These are phyloP conservation scores for Leishmania tarentolae DNA, from an alignment of 208 protist genomes.

Conservation along the genomic window DNA sequence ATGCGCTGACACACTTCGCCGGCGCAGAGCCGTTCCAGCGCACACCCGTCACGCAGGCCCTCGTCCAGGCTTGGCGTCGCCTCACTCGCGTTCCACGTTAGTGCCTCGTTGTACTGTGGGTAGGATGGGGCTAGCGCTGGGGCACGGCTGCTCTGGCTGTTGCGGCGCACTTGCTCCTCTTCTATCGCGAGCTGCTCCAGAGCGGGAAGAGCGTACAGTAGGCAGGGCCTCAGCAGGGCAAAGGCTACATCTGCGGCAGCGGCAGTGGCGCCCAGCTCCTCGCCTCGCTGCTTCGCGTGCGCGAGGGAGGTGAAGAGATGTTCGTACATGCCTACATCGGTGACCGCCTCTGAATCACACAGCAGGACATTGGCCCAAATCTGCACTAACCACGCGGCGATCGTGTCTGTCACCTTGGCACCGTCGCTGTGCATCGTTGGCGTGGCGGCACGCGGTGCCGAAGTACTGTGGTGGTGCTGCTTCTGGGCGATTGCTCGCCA, in stretches of 20 bases:
- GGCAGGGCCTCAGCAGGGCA: conserved; percentile 30
- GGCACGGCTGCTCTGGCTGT: neutral
- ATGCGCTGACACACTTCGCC: conserved; percentile 30
- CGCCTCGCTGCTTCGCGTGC: conserved; percentile 17
- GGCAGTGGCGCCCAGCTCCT: neutral
- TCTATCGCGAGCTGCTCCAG: conserved; percentile 22
- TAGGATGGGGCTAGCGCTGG: neutral
- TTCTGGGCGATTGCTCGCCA: neutral
- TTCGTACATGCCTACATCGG: conserved; percentile 29
- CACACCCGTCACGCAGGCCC: neutral
- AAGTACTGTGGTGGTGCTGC: neutral
- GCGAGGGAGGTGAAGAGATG: conserved; percentile 23
- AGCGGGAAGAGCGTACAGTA: conserved; percentile 31
- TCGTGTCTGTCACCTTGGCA: neutral
- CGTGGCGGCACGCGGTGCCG: neutral
- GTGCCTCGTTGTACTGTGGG: conserved; percentile 23
- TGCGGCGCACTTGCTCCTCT: conserved; percentile 15
- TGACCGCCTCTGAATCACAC: conserved; percentile 22
- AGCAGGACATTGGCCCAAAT: conserved; percentile 25
- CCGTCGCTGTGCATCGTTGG: neutral
- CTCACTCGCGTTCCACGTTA: conserved; percentile 10
- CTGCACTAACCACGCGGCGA: conserved; percentile 24
- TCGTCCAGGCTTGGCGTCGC: too few relatives aligned
- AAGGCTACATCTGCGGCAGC: conserved; percentile 18
- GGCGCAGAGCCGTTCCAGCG: conserved; percentile 24